Evolutionary conservation across 2,329 filamentous ascomycete genomes (phyloP).

Genomic region (Aspergillus floridensis): DNA sequence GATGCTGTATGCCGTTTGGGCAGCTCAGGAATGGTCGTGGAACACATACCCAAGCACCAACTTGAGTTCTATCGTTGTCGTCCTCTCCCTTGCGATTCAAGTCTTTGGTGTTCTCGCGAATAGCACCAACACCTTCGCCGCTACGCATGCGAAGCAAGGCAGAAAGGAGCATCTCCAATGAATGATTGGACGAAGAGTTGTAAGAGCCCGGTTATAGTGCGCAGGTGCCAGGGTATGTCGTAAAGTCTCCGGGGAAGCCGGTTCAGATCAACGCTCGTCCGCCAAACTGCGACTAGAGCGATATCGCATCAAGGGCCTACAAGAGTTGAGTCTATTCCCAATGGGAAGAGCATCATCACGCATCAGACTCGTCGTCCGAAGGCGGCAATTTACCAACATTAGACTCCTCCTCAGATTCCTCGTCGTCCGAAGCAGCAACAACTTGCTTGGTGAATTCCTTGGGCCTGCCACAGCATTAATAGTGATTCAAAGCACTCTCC

Average conservation of each 20-base stretch:
- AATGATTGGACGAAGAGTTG: slow-evolving; percentile 3
- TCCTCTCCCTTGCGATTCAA: slow-evolving; percentile 66
- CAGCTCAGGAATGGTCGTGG: slow-evolving; percentile 86
- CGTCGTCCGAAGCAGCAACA: slow-evolving; percentile 65
- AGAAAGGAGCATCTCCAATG: slow-evolving; percentile 25
- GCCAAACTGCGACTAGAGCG: neutral
- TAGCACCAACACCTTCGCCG: slow-evolving; percentile 25
- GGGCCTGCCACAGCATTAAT: slow-evolving; percentile 58
- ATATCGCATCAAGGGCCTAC: neutral
- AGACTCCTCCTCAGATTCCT: slow-evolving; percentile 74
- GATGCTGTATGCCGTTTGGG: slow-evolving; percentile 68
- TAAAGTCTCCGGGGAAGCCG: neutral
- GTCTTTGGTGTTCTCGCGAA: slow-evolving; percentile 60
- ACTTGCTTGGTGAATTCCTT: slow-evolving; percentile 69
- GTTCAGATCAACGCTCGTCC: neutral
- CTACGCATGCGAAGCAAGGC: slow-evolving; percentile 17
- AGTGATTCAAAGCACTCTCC: neutral
- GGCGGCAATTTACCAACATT: slow-evolving; percentile 82
- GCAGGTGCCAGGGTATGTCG: neutral
- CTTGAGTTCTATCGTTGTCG: slow-evolving; percentile 63
- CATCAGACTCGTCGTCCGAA: slow-evolving; percentile 73
- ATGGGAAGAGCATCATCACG: slow-evolving; percentile 42
- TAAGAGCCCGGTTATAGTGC: neutral
- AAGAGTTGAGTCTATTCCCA: neutral
- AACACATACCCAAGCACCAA: slow-evolving; percentile 84